A percentile compares a stretch with the other conserved stretches of the same genome.
These are phyloP conservation scores for Fonsecaea multimorphosa DNA, from an alignment of 2,329 filamentous ascomycete species.

Conservation along the genomic window DNA sequence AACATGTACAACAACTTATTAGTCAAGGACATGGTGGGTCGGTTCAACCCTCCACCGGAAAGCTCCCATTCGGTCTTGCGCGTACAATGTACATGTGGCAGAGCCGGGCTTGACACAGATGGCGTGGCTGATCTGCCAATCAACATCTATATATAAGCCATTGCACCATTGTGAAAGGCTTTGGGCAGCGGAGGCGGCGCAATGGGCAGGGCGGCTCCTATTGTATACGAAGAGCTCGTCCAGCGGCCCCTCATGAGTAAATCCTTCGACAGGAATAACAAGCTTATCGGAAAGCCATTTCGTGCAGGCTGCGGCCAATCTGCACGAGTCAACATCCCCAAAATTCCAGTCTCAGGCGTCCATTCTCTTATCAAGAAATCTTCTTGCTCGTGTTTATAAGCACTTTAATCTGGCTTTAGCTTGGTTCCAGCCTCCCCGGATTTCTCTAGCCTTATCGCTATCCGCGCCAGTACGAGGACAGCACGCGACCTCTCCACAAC, in stretches of 20 bases:
- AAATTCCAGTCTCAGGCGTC: background rate
- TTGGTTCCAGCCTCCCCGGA: constrained; percentile 1
- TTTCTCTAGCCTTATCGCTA: constrained; percentile 6
- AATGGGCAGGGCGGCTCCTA: background rate
- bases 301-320: background rate
- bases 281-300: background rate
- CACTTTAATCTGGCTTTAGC: background rate
- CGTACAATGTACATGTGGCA: background rate
- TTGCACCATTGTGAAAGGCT: background rate
- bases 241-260: background rate
- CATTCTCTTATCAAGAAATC: constrained; percentile 1
- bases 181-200: background rate
- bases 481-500: background rate
- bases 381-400: background rate
- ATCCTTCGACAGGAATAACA: background rate
- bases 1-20: background rate
- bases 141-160: background rate
- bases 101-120: background rate
- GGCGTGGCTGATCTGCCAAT: background rate
- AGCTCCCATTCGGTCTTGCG: background rate
- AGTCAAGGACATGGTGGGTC: background rate
- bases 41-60: background rate
- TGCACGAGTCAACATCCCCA: background rate
- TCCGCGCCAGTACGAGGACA: background rate
- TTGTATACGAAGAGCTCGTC: background rate